A percentile compares a stretch with the other conserved stretches of the same genome.
phyloP scores from a whole-genome alignment of 2,329 filamentous ascomycete genomes.

The Fusarium subglutinans region DNA sequence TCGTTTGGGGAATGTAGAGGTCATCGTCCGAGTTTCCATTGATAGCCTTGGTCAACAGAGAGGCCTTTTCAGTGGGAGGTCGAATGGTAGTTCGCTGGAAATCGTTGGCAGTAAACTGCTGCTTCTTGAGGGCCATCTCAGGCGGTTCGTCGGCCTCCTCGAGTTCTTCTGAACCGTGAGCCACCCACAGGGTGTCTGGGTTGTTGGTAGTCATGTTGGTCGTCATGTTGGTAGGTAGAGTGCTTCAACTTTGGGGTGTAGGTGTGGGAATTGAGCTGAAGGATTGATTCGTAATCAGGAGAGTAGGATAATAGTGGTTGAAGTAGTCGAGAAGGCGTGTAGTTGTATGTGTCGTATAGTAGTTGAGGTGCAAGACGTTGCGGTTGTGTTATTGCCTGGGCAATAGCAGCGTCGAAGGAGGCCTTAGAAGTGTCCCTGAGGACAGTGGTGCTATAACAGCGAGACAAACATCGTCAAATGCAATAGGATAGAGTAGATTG shows the following conservation, averaged over 20 bases:
- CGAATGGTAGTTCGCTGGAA: conserved; percentile 60
- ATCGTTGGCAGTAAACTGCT: conserved; percentile 44
- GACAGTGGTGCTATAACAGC: conserved; percentile 51
- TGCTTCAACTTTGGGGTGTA: conserved; percentile 25
- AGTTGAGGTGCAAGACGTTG: conserved; percentile 40
- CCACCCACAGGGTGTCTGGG: conserved; percentile 47
- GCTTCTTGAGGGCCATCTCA: conserved; percentile 59
- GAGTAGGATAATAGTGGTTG: background rate
- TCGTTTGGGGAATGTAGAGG: conserved; percentile 48
- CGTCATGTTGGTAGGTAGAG: conserved; percentile 51
- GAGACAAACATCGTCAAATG: conserved; percentile 47
- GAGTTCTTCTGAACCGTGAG: conserved; percentile 66
- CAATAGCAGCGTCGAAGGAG: conserved; percentile 27
- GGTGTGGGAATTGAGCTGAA: conserved; percentile 21
- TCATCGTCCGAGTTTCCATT: conserved; percentile 72
- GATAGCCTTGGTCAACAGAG: conserved; percentile 87
- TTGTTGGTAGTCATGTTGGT: conserved; percentile 27
- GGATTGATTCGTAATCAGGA: conserved; percentile 7
- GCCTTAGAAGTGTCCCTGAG: conserved; percentile 47
- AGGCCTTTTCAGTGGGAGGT: conserved; percentile 70
- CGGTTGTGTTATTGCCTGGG: background rate
- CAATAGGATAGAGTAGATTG: conserved; percentile 20
- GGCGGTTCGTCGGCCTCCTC: conserved; percentile 90
- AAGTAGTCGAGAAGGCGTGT: background rate
- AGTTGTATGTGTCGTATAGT: conserved; percentile 29